These are phyloP conservation scores for Sclerotinia subarctica DNA, from an alignment of 2,329 filamentous ascomycete genomes.

Conservation along the genomic window DNA sequence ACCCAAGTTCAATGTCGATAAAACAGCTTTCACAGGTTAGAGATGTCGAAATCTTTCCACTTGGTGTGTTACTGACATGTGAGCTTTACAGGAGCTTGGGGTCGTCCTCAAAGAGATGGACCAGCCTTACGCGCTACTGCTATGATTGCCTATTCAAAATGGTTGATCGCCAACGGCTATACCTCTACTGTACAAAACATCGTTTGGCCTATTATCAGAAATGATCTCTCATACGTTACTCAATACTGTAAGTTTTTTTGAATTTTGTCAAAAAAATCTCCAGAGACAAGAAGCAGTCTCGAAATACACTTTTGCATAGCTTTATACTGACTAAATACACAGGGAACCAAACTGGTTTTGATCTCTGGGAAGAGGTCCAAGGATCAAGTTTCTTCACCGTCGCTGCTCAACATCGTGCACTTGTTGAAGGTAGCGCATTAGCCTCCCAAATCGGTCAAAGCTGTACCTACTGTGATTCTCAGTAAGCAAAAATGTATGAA, in stretches of 20 bases:
- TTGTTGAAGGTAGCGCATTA: constrained; percentile 64
- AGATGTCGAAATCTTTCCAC: neutral
- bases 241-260: constrained; percentile 56
- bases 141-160: constrained; percentile 68
- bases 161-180: constrained; percentile 63
- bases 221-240: constrained; percentile 72
- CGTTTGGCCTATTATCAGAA: constrained; percentile 70
- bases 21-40: constrained; percentile 56
- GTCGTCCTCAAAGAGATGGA: constrained; percentile 75
- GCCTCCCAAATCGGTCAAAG: constrained; percentile 60
- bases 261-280: too few species aligned
- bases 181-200: constrained; percentile 46
- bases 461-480: constrained; percentile 57
- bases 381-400: constrained; percentile 79
- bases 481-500: constrained; percentile 36
- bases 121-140: constrained; percentile 73
- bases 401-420: constrained; percentile 64
- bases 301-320: neutral
- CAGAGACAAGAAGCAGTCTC: neutral
- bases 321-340: constrained; percentile 6
- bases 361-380: constrained; percentile 79
- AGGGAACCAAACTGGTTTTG: constrained; percentile 56
- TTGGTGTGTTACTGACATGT: neutral
- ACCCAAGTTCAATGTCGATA: constrained; percentile 68
- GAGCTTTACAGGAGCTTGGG: constrained; percentile 51